Base-by-base conservation (phyloP, 2,329 filamentous ascomycete genomes). In the Trichoderma koningii region DNA sequence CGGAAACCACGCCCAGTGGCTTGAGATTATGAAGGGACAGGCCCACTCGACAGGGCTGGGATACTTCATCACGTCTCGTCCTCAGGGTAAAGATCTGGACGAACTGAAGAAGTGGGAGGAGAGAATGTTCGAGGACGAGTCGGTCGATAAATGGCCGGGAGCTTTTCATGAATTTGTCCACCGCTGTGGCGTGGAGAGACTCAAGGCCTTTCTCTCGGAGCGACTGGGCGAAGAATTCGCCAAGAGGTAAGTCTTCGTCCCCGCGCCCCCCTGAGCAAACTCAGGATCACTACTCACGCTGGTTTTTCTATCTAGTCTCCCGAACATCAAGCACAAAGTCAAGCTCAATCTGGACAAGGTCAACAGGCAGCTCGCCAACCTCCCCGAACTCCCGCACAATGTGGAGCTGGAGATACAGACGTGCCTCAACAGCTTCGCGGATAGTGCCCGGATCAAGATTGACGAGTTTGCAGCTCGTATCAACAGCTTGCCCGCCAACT, bases 41-140 rank as follows among this genome's bases (percentile, higher is more conserved):
- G 83, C 84, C 2, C 91, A 91, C 66, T 72, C 74, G 0, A 83
- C 93, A 0, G 88, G 87, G 0, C 82, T 91, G n/a, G 90, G 90
- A 0, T 97, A 94, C 71, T 96, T 89, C 67, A 86, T 91, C 9
- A 91, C 93, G 0, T 90, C 89, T 0, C 85, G 89, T 1, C 88
- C 89, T 3, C 83, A 85, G 30, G 78, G 77, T 0, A 81, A 85
- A 56, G 77, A 81, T 0, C 77, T 89, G 0, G 82, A 84, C 2
- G 77, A 81, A n/a, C 79, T 85, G 3, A 77, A 76, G 7, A 75
- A 74, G 2, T 85, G 80, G 77, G 85, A 87, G 59, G 80, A 84
- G 14, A 71, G 75, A 0, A 81, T 86, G 50, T 87, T 87, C 63
- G 78, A 81, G 14, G 71, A 75, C 1, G 67, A 75, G 17, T 71